These are phyloP conservation scores for Amphirosellinia nigrospora DNA, from an alignment of 495 filamentous ascomycete species.

Conservation along the genomic window DNA sequence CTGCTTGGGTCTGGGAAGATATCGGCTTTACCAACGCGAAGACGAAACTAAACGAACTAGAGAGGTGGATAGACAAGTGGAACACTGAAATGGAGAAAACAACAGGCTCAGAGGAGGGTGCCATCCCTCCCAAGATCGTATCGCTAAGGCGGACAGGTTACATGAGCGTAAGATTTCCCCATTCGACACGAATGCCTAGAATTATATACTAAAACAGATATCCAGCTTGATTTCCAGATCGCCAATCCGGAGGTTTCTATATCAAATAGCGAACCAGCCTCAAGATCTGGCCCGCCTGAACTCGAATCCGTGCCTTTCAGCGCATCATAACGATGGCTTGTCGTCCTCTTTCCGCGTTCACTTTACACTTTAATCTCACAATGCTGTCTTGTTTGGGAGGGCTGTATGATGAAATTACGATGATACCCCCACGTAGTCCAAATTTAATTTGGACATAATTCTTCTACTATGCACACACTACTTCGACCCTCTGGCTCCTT, in stretches of 20 bases:
- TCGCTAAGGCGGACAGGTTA: constrained; percentile 83
- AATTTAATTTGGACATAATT: constrained; percentile 19
- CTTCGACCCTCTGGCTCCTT: background rate
- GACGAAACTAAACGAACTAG: constrained; percentile 66
- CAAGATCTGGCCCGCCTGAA: constrained; percentile 36
- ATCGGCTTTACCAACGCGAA: constrained; percentile 76
- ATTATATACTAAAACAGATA: constrained; percentile 26
- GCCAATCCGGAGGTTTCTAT: constrained; percentile 73
- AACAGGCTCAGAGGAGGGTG: constrained; percentile 56
- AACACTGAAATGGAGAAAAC: constrained; percentile 68
- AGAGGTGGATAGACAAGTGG: constrained; percentile 81
- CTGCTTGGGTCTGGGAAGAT: constrained; percentile 95
- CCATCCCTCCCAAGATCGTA: constrained; percentile 70
- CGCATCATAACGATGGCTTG: constrained; percentile 12
- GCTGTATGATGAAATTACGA: constrained; percentile 28
- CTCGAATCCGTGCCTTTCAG: constrained; percentile 15
- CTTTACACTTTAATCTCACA: constrained; percentile 15
- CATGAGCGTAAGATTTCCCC: constrained; percentile 69
- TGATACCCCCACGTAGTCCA: constrained; percentile 25
- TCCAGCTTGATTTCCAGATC: constrained; percentile 83
- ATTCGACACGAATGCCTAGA: background rate
- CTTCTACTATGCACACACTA: background rate
- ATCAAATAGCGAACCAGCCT: constrained; percentile 36
- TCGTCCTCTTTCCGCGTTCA: background rate
- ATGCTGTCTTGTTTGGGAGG: constrained; percentile 17